A percentile compares a stretch with the other conserved stretches of the same genome.
These are phyloP conservation scores for Nematodospora valgi DNA, from an alignment of 805 yeast genomes.

Conservation along the genomic window DNA sequence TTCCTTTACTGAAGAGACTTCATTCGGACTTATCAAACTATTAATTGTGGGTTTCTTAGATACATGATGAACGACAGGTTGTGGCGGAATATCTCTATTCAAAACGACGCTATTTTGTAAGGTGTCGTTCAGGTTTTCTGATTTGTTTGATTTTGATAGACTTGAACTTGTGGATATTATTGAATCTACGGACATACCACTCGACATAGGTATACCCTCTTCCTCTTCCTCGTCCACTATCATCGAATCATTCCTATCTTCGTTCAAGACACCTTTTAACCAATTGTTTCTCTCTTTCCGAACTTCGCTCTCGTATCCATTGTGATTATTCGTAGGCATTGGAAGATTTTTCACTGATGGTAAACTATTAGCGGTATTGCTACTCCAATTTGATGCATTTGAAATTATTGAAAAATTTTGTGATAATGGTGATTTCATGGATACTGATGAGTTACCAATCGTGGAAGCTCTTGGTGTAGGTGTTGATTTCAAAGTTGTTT, in stretches of 20 bases:
- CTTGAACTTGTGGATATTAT: not conserved
- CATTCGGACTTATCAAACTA: slow-evolving; percentile 18
- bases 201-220: not conserved
- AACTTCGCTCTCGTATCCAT: not conserved
- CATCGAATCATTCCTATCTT: slow-evolving; percentile 12
- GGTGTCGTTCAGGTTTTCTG: too few species aligned
- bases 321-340: not conserved
- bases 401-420: slow-evolving; percentile 4
- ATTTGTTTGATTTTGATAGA: too few species aligned
- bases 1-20: not conserved
- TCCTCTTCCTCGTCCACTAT: slow-evolving; percentile 4
- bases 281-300: slow-evolving; percentile 15
- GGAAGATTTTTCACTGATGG: slow-evolving; percentile 8
- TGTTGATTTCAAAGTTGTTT: slow-evolving; percentile 11
- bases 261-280: slow-evolving; percentile 29
- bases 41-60: slow-evolving; percentile 29
- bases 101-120: too few species aligned
- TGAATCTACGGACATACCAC: not conserved
- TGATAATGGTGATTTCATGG: slow-evolving; percentile 7
- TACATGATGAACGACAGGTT: not conserved
- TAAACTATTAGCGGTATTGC: slow-evolving; percentile 3
- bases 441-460: slow-evolving; percentile 4
- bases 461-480: slow-evolving; percentile 7
- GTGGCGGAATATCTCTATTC: too few species aligned
- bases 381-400: slow-evolving; percentile 2